These are phyloP conservation scores for Didymella pinodella DNA, from an alignment of 2,329 filamentous ascomycete genomes.

Conservation along the genomic window DNA sequence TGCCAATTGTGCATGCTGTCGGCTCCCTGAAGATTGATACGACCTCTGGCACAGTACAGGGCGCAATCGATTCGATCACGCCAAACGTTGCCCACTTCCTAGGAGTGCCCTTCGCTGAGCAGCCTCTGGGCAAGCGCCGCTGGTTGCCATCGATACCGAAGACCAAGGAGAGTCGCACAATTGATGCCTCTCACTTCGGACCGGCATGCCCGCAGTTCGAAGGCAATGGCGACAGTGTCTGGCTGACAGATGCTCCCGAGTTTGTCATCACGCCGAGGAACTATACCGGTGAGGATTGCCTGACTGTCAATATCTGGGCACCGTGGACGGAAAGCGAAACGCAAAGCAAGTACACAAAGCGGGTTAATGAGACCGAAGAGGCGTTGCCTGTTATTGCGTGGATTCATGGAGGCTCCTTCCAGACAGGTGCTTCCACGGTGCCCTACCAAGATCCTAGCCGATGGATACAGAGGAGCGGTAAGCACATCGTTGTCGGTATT, in stretches of 20 bases:
- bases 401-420: constrained; percentile 59
- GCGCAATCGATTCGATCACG: constrained; percentile 44
- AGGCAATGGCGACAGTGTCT: constrained; percentile 30
- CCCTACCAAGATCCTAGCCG: constrained; percentile 47
- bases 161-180: constrained; percentile 23
- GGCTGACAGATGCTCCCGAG: constrained; percentile 36
- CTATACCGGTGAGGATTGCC: constrained; percentile 55
- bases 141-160: constrained; percentile 46
- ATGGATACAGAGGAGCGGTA: constrained; percentile 47
- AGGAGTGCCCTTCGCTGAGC: constrained; percentile 51
- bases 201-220: constrained; percentile 41
- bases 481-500: constrained; percentile 48
- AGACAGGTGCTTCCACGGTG: constrained; percentile 55
- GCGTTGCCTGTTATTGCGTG: constrained; percentile 57
- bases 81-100: constrained; percentile 51
- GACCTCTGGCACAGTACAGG: constrained; percentile 42
- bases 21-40: constrained; percentile 34
- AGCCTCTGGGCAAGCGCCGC: constrained; percentile 41
- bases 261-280: constrained; percentile 29
- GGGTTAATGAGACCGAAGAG: constrained; percentile 19
- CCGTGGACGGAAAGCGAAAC: constrained; percentile 34
- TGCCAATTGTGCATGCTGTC: constrained; percentile 24
- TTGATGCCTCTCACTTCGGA: constrained; percentile 42
- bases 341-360: constrained; percentile 11
- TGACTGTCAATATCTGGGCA: constrained; percentile 58